phyloP scores from a whole-genome alignment of 139 green algal species.

The Volvox reticuliferus region DNA sequence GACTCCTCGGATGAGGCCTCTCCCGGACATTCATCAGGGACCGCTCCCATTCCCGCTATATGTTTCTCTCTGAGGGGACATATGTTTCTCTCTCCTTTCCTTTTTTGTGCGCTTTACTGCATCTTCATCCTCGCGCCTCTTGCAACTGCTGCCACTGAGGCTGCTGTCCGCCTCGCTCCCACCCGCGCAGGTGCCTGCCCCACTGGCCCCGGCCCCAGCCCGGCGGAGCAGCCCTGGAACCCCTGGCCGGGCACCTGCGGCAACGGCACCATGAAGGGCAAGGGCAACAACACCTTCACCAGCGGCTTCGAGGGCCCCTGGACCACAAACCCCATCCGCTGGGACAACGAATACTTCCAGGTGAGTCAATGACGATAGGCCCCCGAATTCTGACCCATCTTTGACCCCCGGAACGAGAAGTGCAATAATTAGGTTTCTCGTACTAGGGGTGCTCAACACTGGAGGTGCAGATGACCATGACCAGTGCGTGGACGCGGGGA shows the following conservation, averaged over 20 bases:
- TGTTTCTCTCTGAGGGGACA: background rate
- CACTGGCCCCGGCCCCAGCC: constrained; percentile 51
- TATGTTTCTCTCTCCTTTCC: background rate
- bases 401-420: too few relatives aligned
- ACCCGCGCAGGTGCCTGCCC: constrained; percentile 52
- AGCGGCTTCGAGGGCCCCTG: constrained; percentile 63
- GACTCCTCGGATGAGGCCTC: too few relatives aligned
- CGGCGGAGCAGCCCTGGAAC: constrained; percentile 44
- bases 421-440: too few relatives aligned
- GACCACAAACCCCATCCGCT: constrained; percentile 49
- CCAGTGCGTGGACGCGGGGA: too few relatives aligned
- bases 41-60: background rate
- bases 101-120: background rate
- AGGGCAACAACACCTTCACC: constrained; percentile 64
- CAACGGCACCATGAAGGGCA: constrained; percentile 51
- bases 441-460: too few relatives aligned
- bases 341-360: constrained; percentile 64
- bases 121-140: too few relatives aligned
- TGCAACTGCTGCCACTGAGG: too few relatives aligned
- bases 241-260: constrained; percentile 62
- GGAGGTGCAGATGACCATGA: too few relatives aligned
- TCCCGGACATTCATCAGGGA: background rate
- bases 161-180: too few relatives aligned
- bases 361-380: background rate
- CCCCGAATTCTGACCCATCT: too few relatives aligned